These are phyloP conservation scores for Euphorbia schlechtendalii DNA, from an alignment of 441 rosid genomes.

Conservation along the genomic window DNA sequence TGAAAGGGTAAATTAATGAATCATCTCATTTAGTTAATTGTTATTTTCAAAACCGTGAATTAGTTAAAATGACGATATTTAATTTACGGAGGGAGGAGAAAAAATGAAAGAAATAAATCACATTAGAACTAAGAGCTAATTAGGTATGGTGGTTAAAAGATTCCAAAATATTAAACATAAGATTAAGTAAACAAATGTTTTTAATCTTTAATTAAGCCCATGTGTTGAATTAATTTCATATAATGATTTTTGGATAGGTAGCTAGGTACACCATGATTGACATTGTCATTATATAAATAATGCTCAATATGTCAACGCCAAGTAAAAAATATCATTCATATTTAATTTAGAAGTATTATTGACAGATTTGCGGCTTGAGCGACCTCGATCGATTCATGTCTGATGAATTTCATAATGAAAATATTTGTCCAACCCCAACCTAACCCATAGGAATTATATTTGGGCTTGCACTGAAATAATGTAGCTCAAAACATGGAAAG, in stretches of 20 bases:
- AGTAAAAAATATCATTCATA: not conserved
- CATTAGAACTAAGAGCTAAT: slow-evolving; percentile 1
- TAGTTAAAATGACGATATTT: too few relatives aligned
- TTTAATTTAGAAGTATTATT: not conserved
- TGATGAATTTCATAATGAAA: too few relatives aligned
- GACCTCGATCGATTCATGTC: too few relatives aligned
- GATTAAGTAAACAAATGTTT: not conserved
- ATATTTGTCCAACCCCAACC: too few relatives aligned
- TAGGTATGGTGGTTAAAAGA: not conserved
- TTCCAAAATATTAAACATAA: not conserved
- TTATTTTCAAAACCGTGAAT: too few relatives aligned
- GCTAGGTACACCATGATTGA: slow-evolving; percentile 11
- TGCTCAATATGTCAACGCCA: slow-evolving; percentile 3
- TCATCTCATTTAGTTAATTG: too few relatives aligned
- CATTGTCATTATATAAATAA: slow-evolving; percentile 1
- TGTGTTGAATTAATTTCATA: not conserved
- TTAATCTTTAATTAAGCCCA: not conserved
- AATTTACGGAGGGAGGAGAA: too few relatives aligned
- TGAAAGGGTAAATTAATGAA: too few relatives aligned
- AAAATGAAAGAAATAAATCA: not conserved
- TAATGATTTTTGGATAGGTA: not conserved
- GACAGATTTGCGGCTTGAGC: too few relatives aligned
- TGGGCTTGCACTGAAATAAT: too few relatives aligned
- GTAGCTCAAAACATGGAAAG: too few relatives aligned
- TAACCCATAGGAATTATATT: too few relatives aligned